phyloP scores from a whole-genome alignment of 805 yeast genomes.

The Nakazawaea holstii region DNA sequence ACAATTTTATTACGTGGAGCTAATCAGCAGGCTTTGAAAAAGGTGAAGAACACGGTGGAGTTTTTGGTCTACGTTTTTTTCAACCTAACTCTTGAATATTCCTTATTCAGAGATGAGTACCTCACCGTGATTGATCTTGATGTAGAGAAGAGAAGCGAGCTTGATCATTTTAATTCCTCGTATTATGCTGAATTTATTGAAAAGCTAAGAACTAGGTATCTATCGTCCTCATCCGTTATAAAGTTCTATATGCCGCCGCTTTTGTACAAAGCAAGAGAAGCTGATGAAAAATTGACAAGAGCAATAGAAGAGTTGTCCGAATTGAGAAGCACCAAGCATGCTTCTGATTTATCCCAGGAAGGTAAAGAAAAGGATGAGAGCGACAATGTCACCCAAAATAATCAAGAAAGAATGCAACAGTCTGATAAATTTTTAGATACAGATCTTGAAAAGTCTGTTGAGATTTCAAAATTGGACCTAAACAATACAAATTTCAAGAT shows the following conservation, averaged over 20 bases:
- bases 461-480: not conserved
- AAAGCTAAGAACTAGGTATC: slow-evolving; percentile 40
- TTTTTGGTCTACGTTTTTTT: slow-evolving; percentile 75
- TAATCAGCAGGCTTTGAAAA: slow-evolving; percentile 50
- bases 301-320: slow-evolving; percentile 14
- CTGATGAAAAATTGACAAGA: slow-evolving; percentile 35
- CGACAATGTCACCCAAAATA: too few relatives aligned
- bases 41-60: slow-evolving; percentile 73
- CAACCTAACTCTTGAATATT: slow-evolving; percentile 75
- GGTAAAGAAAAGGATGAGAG: too few relatives aligned
- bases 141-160: slow-evolving; percentile 7
- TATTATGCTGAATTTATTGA: slow-evolving; percentile 23
- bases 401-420: too few relatives aligned
- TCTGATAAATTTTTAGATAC: not conserved
- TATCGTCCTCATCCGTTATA: slow-evolving; percentile 86
- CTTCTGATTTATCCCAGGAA: slow-evolving; percentile 4
- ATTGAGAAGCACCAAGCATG: slow-evolving; percentile 8
- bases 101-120: slow-evolving; percentile 66
- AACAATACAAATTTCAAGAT: slow-evolving; percentile 24
- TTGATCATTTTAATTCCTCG: slow-evolving; percentile 16
- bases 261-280: slow-evolving; percentile 45
- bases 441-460: not conserved
- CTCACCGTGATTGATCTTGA: slow-evolving; percentile 34
- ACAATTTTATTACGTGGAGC: slow-evolving; percentile 87
- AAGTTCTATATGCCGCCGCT: slow-evolving; percentile 66